Base-by-base conservation (phyloP, 164 flowering plant genomes). In the Stephania yunnanensis region DNA sequence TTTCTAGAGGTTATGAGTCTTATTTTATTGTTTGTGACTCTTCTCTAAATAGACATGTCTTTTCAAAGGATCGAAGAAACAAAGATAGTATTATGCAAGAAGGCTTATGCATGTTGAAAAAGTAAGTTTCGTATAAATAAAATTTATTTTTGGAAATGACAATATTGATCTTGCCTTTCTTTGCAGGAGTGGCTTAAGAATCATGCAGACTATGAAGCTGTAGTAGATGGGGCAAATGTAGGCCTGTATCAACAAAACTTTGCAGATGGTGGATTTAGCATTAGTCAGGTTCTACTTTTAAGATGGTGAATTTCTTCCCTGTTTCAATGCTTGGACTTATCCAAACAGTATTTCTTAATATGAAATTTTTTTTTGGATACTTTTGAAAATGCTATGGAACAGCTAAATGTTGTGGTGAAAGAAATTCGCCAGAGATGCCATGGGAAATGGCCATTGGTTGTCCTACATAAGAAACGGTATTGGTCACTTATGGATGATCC, bases 171-270 rank as follows among this genome's bases (percentile, higher is more conserved):
- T 45, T 71, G 13, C 22, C 46, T 15, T 36, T 69, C 69, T 76
- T 15, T 45, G 8, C 46, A 94, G 99, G 88, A 83, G 45, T 95
- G 98, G 99, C 76, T 95, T 75, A 91, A 89, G 11, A 77, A 79
- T 65, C 86, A 87, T 80, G 77, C 79, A 68, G 82, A 82, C 20
- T 91, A 85, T 83, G 92, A 89, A 81, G 88, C 87, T 74, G 78
- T 92, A 68, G 90, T 94, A 69, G 97, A 92, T 82, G 98, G 89
- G 79, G 98, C 97, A 75, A 94, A 94, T 84, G 75, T 92, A 75
- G 95, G 88, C 10, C 89, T 91, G 29, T 90, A 89, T 80, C 92
- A 90, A 76, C 97, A 92, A 72, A 94, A 94, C 82, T 92, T 92
- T 84, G 87, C 88, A 10, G 92, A 91, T 31, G 95, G 97, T 15